phyloP scores from a whole-genome alignment of 2,329 filamentous ascomycete genomes.

The Aureobasidium pullulans region DNA sequence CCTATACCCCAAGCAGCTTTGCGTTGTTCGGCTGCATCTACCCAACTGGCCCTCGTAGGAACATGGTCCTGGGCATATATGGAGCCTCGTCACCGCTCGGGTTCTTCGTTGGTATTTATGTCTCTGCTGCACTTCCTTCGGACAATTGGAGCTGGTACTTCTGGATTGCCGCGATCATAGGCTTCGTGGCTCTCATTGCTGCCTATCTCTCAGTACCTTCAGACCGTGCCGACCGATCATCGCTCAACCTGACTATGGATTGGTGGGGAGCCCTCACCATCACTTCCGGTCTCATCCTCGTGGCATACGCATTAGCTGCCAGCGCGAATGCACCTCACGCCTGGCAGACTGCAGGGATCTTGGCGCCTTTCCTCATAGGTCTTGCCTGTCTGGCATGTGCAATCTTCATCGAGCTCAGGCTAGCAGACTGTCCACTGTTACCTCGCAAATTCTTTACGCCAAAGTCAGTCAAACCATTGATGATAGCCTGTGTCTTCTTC shows the following conservation, averaged over 20 bases:
- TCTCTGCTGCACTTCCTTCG: slow-evolving; percentile 24
- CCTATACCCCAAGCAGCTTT: slow-evolving; percentile 28
- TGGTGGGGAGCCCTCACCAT: slow-evolving; percentile 29
- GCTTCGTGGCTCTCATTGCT: slow-evolving; percentile 22
- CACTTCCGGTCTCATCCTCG: slow-evolving; percentile 27
- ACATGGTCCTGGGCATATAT: slow-evolving; percentile 29
- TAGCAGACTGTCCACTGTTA: slow-evolving; percentile 26
- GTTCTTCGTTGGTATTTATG: slow-evolving; percentile 29
- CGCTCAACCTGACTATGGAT: slow-evolving; percentile 29
- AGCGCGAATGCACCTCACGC: slow-evolving; percentile 23
- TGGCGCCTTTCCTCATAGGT: slow-evolving; percentile 25
- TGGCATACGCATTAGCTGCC: slow-evolving; percentile 29
- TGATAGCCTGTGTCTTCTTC: slow-evolving; percentile 29
- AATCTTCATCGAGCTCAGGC: slow-evolving; percentile 29
- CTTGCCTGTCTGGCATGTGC: slow-evolving; percentile 22
- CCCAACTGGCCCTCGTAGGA: slow-evolving; percentile 24
- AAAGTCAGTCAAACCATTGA: slow-evolving; percentile 25
- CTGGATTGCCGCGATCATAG: slow-evolving; percentile 25
- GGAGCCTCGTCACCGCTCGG: slow-evolving; percentile 30
- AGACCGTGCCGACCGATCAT: slow-evolving; percentile 24
- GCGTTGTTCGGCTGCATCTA: slow-evolving; percentile 28
- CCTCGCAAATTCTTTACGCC: slow-evolving; percentile 30
- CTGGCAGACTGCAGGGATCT: slow-evolving; percentile 23
- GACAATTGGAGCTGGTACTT: slow-evolving; percentile 27
- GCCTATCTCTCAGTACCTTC: slow-evolving; percentile 28